These are phyloP conservation scores for Pelagomonas calceolata DNA, from an alignment of 108 stramenopile genomes.

Conservation along the genomic window DNA sequence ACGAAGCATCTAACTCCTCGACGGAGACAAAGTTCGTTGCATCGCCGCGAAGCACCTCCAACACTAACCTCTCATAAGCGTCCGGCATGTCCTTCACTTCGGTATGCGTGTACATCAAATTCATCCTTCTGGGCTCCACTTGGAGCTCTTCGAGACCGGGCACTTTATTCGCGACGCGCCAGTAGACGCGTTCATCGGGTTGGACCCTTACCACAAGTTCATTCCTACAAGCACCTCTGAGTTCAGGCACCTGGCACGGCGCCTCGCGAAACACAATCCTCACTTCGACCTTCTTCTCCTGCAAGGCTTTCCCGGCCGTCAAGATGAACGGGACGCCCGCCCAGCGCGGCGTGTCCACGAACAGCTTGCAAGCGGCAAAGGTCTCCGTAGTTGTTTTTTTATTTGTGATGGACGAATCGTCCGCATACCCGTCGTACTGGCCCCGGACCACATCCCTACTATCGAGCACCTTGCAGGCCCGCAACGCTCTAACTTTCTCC, in stretches of 20 bases:
- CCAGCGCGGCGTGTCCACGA: constrained; percentile 89
- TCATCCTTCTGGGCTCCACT: constrained; percentile 25
- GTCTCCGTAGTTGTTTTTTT: constrained; percentile 79
- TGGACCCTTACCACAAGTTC: constrained; percentile 89
- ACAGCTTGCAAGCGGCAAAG: constrained; percentile 66
- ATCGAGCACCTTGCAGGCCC: constrained; percentile 57
- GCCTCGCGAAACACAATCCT: constrained; percentile 85
- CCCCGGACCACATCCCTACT: constrained; percentile 69
- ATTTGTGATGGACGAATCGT: constrained; percentile 74
- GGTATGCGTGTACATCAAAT: constrained; percentile 35
- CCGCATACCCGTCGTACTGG: constrained; percentile 81
- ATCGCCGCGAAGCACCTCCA: constrained; percentile 77
- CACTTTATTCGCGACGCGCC: constrained; percentile 41
- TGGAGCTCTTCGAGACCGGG: constrained; percentile 22
- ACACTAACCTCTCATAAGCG: constrained; percentile 88
- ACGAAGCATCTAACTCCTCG: constrained; percentile 82
- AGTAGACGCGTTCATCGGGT: constrained; percentile 79
- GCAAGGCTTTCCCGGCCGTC: constrained; percentile 90
- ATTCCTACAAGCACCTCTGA: constrained; percentile 64
- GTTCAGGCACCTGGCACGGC: constrained; percentile 52
- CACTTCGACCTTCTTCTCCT: constrained; percentile 90
- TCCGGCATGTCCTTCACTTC: constrained; percentile 57
- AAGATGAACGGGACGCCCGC: constrained; percentile 90
- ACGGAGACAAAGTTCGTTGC: constrained; percentile 84
- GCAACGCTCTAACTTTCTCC: constrained; percentile 82